Conservation (phyloP, 805 yeast species). For the Metschnikowia amazonensis region DNA sequence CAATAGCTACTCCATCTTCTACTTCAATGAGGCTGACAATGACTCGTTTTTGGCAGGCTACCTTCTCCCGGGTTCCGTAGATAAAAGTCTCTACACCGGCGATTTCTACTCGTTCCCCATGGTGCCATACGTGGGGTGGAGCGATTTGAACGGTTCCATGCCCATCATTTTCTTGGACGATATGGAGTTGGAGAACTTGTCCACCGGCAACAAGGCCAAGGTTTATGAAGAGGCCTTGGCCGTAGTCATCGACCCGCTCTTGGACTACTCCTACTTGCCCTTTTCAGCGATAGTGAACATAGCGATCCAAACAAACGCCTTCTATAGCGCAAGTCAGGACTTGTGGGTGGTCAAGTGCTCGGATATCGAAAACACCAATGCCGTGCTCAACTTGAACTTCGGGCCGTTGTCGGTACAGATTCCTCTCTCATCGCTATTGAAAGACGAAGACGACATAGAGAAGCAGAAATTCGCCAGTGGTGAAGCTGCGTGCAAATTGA, state of each 20-base stretch:
- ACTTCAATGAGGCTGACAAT: constrained; percentile 21
- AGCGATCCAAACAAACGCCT: constrained; percentile 69
- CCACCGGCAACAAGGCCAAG: constrained; percentile 34
- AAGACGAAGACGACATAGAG: constrained; percentile 34
- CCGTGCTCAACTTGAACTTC: constrained; percentile 50
- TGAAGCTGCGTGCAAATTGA: constrained; percentile 52
- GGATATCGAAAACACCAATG: constrained; percentile 41
- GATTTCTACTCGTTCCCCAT: constrained; percentile 47
- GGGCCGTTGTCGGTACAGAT: constrained; percentile 49
- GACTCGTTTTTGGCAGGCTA: constrained; percentile 22
- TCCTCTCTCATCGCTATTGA: constrained; percentile 44
- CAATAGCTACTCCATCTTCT: constrained; percentile 32
- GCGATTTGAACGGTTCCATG: constrained; percentile 13
- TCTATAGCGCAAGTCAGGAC: constrained; percentile 43
- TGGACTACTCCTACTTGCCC: constrained; percentile 50
- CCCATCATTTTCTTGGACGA: constrained; percentile 31
- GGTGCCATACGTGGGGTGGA: constrained; percentile 34
- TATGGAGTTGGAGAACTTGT: constrained; percentile 24
- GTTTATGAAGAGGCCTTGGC: constrained; percentile 42
- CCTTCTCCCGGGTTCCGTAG: constrained; percentile 58
- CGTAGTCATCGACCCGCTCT: constrained; percentile 56
- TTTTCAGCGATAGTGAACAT: constrained; percentile 51
- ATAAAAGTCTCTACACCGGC: constrained; percentile 43
- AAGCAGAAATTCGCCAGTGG: constrained; percentile 51
- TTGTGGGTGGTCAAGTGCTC: constrained; percentile 65